Conservation (phyloP, 495 filamentous ascomycete genomes). For the Acidiella bohemica region DNA sequence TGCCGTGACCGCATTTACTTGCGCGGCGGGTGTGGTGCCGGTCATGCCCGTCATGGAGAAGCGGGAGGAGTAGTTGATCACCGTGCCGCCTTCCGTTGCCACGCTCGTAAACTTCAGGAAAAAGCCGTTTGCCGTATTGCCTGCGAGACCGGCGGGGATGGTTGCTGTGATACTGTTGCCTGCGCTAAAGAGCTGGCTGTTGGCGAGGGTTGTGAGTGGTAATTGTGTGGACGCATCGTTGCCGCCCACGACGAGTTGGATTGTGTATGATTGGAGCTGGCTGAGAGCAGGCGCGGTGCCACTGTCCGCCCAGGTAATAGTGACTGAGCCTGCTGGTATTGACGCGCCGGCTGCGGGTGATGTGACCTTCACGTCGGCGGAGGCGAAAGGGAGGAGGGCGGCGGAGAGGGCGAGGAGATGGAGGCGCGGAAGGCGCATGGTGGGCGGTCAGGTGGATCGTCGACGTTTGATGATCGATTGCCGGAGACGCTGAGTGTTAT, state of each 20-base stretch:
- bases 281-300: conserved; percentile 35
- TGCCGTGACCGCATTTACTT: conserved; percentile 31
- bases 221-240: conserved; percentile 38
- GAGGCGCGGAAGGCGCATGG: no score
- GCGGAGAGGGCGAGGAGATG: conserved; percentile 29
- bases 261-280: conserved; percentile 42
- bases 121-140: conserved; percentile 30
- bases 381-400: conserved; percentile 31
- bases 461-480: no score
- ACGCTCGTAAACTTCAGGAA: conserved; percentile 52
- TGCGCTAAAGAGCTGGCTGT: conserved; percentile 31
- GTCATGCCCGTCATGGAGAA: conserved; percentile 58
- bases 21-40: conserved; percentile 41
- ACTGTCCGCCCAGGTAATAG: conserved; percentile 47
- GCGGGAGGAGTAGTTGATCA: conserved; percentile 47
- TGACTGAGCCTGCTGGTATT: conserved; percentile 33
- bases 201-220: conserved; percentile 32
- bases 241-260: conserved; percentile 53
- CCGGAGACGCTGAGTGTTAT: no score
- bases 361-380: conserved; percentile 43
- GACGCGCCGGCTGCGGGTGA: conserved; percentile 36
- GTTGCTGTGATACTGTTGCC: conserved; percentile 41
- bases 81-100: conserved; percentile 35
- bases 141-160: conserved; percentile 37
- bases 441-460: no score